Base-by-base conservation (phyloP, 2,329 filamentous ascomycete genomes). In the Pyrenophora tritici-repentis region DNA sequence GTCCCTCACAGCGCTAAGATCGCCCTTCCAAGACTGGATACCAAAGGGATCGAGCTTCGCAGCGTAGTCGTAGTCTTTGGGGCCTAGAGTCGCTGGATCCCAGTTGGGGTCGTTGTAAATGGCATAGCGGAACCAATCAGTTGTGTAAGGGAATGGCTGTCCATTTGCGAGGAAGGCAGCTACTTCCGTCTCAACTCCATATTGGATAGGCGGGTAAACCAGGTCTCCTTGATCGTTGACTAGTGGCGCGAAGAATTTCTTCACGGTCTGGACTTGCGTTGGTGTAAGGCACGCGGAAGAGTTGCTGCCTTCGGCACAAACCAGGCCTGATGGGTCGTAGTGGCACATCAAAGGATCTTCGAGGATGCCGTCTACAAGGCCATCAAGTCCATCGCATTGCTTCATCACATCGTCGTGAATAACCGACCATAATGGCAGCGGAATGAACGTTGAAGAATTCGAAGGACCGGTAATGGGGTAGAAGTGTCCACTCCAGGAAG, bases 311-410 rank as follows among this genome's bases (percentile, higher is more conserved):
- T 44, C 46, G 6, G 36, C 42, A 63, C 76, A 79, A 24, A 72
- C 53, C 12, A 78, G 65, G 3, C 65, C 65, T 33, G 74, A 68
- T 13, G 77, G 75, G 29, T 73, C 62, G 59, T 78, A 78, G 14
- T 71, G 55, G 67, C 79, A 81, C n/a, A 74, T 65, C 7, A 67
- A 69, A 2, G 78, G 73, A 56, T 78, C 75, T 57, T 79, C 77
- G 24, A 81, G 65, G 45, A 81, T 75, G 6, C 77, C 77, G 59
- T 83, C 81, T 8, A 67, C 62, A 10, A 75, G 74, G 14, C 78
- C 78, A 56, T 83, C 81, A 6, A 80, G 66, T 3, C 60, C 59
- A 55, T 83, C 80, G 60, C 81, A 83, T 60, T 82, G 79, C 10
- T 71, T 68, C 26, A 82, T 55, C 31, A 80, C 69, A 40, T 76